Percentiles rank a stretch among this genome's conserved stretches.
Evolutionary conservation across 257 asterid genomes (phyloP).

Genomic region (Nicotiana benthamiana): DNA sequence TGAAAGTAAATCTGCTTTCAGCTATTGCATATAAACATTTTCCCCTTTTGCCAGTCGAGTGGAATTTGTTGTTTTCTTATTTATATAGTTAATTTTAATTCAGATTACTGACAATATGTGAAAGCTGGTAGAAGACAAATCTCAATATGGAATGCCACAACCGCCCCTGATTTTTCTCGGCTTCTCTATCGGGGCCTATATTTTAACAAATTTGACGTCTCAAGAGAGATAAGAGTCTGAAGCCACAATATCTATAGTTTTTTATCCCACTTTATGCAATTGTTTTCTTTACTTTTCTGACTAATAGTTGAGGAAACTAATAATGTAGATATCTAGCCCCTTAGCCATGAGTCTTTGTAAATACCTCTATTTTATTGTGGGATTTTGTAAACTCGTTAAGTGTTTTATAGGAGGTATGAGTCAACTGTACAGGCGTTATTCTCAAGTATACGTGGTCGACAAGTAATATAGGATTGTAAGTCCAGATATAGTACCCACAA

Average conservation of each 20-base stretch:
- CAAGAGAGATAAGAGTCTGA: neutral
- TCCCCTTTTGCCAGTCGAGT: neutral
- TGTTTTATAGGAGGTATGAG: no score
- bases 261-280: neutral
- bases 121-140: neutral
- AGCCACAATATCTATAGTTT: neutral
- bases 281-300: neutral
- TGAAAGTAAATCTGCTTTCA: neutral
- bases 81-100: neutral
- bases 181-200: neutral
- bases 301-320: no score
- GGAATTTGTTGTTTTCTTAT: neutral
- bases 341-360: neutral
- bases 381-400: no score
- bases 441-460: no score
- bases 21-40: neutral
- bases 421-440: no score
- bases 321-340: neutral
- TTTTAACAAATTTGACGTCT: neutral
- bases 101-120: neutral
- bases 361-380: no score
- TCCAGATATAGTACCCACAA: no score
- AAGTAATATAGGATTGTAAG: no score
- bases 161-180: neutral
- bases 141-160: conserved; percentile 3